These are phyloP conservation scores for Leccinum obscurum DNA, from an alignment of 768 basidiomycete genomes.

Conservation along the genomic window DNA sequence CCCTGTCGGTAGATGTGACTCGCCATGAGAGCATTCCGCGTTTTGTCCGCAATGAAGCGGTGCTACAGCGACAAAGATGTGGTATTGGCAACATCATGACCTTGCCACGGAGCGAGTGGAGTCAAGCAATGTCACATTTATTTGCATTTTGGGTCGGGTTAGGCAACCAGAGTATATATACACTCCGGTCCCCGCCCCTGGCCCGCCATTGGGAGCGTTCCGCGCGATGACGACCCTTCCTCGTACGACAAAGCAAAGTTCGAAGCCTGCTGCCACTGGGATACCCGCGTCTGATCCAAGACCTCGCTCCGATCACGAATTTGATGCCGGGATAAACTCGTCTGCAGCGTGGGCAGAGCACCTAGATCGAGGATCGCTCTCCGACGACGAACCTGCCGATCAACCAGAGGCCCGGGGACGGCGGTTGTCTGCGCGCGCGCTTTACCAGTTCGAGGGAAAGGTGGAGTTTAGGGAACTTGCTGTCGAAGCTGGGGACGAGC, in stretches of 20 bases:
- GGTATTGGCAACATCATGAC: neutral
- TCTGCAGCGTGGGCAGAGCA: conserved; percentile 77
- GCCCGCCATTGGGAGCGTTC: neutral
- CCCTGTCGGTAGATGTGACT: neutral
- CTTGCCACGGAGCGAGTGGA: neutral
- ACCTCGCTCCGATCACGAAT: conserved; percentile 39
- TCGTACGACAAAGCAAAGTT: conserved; percentile 29
- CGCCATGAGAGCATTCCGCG: neutral
- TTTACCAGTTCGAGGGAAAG: conserved; percentile 77
- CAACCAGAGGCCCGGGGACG: conserved; percentile 35
- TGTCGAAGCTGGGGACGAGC: conserved; percentile 66
- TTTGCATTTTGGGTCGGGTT: conserved; percentile 8
- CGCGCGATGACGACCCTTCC: conserved; percentile 40
- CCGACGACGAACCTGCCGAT: conserved; percentile 50
- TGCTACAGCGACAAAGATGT: conserved; percentile 2
- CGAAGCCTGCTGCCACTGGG: conserved; percentile 12
- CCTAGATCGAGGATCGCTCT: conserved; percentile 46
- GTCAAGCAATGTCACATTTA: conserved; percentile 1
- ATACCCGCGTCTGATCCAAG: conserved; percentile 28
- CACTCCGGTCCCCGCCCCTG: neutral
- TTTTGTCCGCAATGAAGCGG: neutral
- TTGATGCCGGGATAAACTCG: conserved; percentile 77
- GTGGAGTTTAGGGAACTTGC: conserved; percentile 70
- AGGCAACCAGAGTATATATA: conserved; percentile 9
- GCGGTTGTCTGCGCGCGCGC: conserved; percentile 57